Percentiles rank a stretch among this genome's conserved stretches.
Conservation (phyloP, 129 eudicot species). For the Deinandra increscens region DNA sequence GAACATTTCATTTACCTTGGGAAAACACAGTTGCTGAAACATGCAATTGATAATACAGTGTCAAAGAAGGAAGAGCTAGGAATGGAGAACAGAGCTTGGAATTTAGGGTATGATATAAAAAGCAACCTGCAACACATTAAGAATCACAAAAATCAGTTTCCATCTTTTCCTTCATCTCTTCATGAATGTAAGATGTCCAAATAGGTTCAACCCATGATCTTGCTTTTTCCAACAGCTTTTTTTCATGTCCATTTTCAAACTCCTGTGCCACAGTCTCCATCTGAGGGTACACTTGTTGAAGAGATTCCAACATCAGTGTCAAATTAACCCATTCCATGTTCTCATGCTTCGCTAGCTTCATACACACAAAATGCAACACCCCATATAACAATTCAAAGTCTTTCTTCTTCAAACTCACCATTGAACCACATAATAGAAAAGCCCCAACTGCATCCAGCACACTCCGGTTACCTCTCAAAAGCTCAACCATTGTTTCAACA, state of each 20-base stretch:
- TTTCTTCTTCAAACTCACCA: conserved; percentile 46
- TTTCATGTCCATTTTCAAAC: conserved; percentile 31
- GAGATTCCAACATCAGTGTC: conserved; percentile 44
- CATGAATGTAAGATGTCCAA: conserved; percentile 43
- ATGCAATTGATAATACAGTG: not conserved
- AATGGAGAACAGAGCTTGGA: not conserved
- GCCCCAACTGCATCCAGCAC: conserved; percentile 75
- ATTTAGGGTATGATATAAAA: not conserved
- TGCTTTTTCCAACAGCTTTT: conserved; percentile 42
- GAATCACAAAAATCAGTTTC: conserved; percentile 38
- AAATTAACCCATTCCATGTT: conserved; percentile 49
- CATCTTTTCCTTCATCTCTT: conserved; percentile 40
- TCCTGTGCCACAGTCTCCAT: conserved; percentile 46
- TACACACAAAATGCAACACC: conserved; percentile 51
- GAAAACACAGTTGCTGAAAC: no score
- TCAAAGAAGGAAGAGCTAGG: not conserved
- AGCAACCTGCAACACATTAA: conserved; percentile 12
- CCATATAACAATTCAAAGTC: conserved; percentile 56
- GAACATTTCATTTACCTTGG: not conserved
- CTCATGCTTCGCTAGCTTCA: conserved; percentile 45
- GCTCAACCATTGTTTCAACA: conserved; percentile 45
- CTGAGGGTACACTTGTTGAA: conserved; percentile 46
- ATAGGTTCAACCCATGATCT: conserved; percentile 71
- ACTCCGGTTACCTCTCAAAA: conserved; percentile 44
- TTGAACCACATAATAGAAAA: conserved; percentile 43